A percentile compares a stretch with the other conserved stretches of the same genome.
phyloP scores from a whole-genome alignment of 345 rosid species.

The Boechera divaricarpa region DNA sequence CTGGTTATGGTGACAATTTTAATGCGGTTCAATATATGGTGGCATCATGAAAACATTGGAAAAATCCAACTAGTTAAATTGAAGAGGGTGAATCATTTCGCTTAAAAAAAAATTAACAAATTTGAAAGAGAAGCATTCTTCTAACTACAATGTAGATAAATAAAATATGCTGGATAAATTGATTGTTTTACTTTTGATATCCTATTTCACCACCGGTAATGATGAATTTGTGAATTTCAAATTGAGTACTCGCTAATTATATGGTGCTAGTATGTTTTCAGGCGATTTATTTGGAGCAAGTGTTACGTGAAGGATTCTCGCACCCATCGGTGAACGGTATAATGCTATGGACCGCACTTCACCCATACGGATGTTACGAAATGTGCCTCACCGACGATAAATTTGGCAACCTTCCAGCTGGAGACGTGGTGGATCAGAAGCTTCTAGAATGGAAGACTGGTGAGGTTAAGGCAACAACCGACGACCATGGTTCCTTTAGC shows the following conservation, averaged over 20 bases:
- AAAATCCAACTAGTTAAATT: too few species aligned
- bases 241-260: too few species aligned
- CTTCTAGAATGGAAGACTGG: constrained; percentile 65
- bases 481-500: constrained; percentile 69
- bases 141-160: too few species aligned
- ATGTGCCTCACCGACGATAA: constrained; percentile 79
- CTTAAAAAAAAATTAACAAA: too few species aligned
- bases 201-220: too few species aligned
- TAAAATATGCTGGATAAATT: too few species aligned
- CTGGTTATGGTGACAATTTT: neutral
- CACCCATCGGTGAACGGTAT: constrained; percentile 86
- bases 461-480: constrained; percentile 46
- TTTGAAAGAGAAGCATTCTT: too few species aligned
- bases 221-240: too few species aligned
- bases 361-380: constrained; percentile 75
- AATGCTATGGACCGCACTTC: constrained; percentile 85
- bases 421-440: constrained; percentile 68
- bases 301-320: constrained; percentile 84
- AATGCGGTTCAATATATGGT: neutral
- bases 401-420: constrained; percentile 70
- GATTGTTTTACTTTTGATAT: too few species aligned
- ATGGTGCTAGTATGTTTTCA: constrained; percentile 18
- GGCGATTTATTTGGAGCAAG: constrained; percentile 75
- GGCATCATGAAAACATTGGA: too few species aligned
- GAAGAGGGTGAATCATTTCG: too few species aligned